Base-by-base conservation (phyloP, 1,139 yeast genomes). In the Geotrichum cucujoidarum region DNA sequence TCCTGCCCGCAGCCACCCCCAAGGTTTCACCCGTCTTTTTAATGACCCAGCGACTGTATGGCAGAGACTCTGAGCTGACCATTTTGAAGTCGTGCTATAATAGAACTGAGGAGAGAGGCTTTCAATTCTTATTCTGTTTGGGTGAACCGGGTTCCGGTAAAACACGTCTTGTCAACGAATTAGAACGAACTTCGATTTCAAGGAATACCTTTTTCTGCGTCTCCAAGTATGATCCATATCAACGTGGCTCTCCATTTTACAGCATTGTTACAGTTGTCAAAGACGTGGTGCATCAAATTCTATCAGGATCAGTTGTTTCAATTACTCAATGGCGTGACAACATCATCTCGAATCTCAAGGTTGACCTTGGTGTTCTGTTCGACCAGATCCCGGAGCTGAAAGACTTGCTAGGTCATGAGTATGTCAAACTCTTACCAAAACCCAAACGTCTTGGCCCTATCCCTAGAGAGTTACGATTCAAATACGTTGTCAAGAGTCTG, bases 131-230 rank as follows among this genome's bases (percentile, higher is more conserved):
- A 1, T 57, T 75, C 13, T 59, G 77, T 8, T 56, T 65, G 1
- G 81, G 81, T 5, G 68, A 65, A n/a, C 57, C 72, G 0, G 82
- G 81, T 0, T 60, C 68, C 3, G 82, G 81, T 3, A 76, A 76
- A 58, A 66, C 79, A 0, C 61, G 74, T 3, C 55, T 77, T 4
- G 59, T 77, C n/a, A 64, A 66, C 27, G 77, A 74, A 40, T 56
- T 76, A 39, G 70, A 68, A 48, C 63, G 70, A 4, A 60, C 63
- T 2, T 69, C 76, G 1, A 58, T 70, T 16, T 63, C 72, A 1
- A 63, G 67, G 34, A 68, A 67, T 49, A 67, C 67, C 22, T 71
- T 72, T 54, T 73, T 68, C 55, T 69, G 74, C 30, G 64, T 61
- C 29, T 74, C 78, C 72, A 72, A 70, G 46, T 74, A 73, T 52